These are phyloP conservation scores for Fusarium sp. DNA, from an alignment of 2,329 filamentous ascomycete species.

Conservation along the genomic window DNA sequence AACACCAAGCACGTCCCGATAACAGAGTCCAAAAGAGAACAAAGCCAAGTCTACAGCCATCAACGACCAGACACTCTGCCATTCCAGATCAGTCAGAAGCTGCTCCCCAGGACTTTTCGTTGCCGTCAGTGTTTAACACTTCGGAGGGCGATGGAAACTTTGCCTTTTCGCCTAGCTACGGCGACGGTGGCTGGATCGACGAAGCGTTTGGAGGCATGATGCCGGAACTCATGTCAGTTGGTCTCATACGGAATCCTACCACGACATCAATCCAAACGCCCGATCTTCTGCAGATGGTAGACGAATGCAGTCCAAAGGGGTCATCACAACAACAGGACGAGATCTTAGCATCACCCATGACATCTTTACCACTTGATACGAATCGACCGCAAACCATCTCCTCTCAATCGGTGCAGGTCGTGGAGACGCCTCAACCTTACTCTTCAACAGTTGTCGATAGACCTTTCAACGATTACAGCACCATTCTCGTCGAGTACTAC, in stretches of 20 bases:
- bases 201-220: background rate
- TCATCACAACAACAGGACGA: rapidly evolving
- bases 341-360: rapidly evolving
- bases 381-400: too few relatives aligned
- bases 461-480: background rate
- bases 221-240: background rate
- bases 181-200: background rate
- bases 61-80: rapidly evolving
- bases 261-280: background rate
- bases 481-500: background rate
- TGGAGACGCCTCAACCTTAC: too few relatives aligned
- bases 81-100: background rate
- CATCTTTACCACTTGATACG: too few relatives aligned
- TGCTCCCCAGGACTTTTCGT: rapidly evolving
- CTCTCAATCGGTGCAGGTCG: background rate
- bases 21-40: too few relatives aligned
- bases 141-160: rapidly evolving
- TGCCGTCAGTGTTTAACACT: rapidly evolving
- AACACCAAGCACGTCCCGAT: background rate
- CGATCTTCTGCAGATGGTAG: background rate
- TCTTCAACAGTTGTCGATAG: background rate
- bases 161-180: background rate
- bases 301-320: rapidly evolving
- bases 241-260: rapidly evolving
- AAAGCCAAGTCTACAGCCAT: background rate